These are phyloP conservation scores for Lasiosphaeria ovina DNA, from an alignment of 495 filamentous ascomycete species.

Conservation along the genomic window DNA sequence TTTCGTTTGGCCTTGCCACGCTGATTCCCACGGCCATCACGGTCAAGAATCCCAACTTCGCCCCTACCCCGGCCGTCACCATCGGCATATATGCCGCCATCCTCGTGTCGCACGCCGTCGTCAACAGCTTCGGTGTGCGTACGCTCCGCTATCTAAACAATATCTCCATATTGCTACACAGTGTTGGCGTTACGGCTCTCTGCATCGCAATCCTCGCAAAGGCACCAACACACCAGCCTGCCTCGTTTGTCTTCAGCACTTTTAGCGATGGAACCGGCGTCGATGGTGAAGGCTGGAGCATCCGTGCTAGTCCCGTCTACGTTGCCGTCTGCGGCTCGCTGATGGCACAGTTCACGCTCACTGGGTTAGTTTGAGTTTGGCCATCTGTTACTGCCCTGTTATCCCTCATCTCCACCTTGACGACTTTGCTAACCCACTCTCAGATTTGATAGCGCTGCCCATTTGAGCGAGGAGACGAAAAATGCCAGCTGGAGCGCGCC, in stretches of 20 bases:
- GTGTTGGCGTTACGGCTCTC: constrained; percentile 53
- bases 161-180: constrained; percentile 59
- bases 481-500: constrained; percentile 61
- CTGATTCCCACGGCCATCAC: constrained; percentile 59
- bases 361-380: constrained; percentile 13
- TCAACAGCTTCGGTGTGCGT: constrained; percentile 61
- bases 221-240: constrained; percentile 60
- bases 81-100: constrained; percentile 64
- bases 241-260: constrained; percentile 57
- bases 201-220: constrained; percentile 60
- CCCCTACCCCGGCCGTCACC: constrained; percentile 49
- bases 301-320: constrained; percentile 41
- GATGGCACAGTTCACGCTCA: constrained; percentile 55
- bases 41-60: constrained; percentile 51
- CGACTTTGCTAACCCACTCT: neutral
- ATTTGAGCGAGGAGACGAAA: constrained; percentile 59
- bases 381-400: constrained; percentile 6
- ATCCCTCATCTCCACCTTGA: neutral
- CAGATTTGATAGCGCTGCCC: constrained; percentile 57
- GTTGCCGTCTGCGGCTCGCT: constrained; percentile 54
- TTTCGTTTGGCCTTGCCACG: constrained; percentile 62
- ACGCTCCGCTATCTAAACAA: constrained; percentile 60
- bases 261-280: constrained; percentile 55
- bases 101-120: constrained; percentile 51
- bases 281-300: constrained; percentile 49